A percentile compares a stretch with the other conserved stretches of the same genome.
Evolutionary conservation across 495 filamentous ascomycete genomes (phyloP).

Genomic region (Penicillium riverlandense): DNA sequence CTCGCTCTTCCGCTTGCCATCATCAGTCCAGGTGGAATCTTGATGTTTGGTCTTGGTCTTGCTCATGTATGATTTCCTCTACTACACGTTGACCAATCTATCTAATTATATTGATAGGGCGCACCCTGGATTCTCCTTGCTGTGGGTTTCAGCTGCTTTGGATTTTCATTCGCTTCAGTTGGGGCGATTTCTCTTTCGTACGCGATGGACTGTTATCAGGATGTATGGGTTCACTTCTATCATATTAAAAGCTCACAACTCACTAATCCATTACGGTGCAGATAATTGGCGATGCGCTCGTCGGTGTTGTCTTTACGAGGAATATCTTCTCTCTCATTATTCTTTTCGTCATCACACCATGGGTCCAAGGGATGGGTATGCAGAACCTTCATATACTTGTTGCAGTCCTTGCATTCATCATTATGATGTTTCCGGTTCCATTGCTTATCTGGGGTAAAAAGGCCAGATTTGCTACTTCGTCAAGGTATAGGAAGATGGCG

Average conservation of each 20-base stretch:
- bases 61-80: slow-evolving; percentile 10
- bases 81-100: too few species aligned
- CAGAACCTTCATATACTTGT: slow-evolving; percentile 19
- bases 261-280: neutral
- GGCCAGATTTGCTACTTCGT: slow-evolving; percentile 10
- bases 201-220: too few species aligned
- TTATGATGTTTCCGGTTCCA: slow-evolving; percentile 15
- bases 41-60: slow-evolving; percentile 29
- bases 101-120: too few species aligned
- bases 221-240: neutral
- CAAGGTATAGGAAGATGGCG: slow-evolving; percentile 14
- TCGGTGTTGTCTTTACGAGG: too few species aligned
- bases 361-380: slow-evolving; percentile 23
- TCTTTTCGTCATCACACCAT: too few species aligned
- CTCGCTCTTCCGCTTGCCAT: slow-evolving; percentile 18
- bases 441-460: slow-evolving; percentile 19
- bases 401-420: slow-evolving; percentile 9
- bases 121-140: too few species aligned
- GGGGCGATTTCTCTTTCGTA: too few species aligned
- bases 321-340: too few species aligned
- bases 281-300: too few species aligned
- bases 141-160: too few species aligned
- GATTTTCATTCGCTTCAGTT: too few species aligned
- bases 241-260: neutral
- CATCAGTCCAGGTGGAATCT: slow-evolving; percentile 15